Evolutionary conservation across 192 early-diverging fungal species (phyloP), one percentile per base, ranked within the genome.

Genomic region (Glomus cerebriforme): DNA sequence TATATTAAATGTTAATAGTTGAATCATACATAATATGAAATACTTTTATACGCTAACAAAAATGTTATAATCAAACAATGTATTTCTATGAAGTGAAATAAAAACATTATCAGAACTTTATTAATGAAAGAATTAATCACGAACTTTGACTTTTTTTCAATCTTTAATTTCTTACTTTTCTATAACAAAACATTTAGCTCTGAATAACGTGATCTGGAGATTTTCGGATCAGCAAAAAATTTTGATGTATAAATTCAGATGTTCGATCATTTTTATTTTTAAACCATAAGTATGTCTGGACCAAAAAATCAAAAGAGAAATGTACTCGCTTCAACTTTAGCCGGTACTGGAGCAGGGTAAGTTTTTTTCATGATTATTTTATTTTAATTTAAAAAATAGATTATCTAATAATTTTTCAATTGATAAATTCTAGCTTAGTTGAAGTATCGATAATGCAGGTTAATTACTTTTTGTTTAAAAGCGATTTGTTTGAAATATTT

Each of bases 401-500:
- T 37, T 59, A 9, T 5, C 5, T 24, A 17, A 29, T 60, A 32
- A 60, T 26, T 35, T 22, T 35, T 35, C 19, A 31, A 29, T 17
- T 62, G 32, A 54, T 31, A 1, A 13, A 22, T 22, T 29, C 6
- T 64, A 62, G 12, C 13, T 3, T 81, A 9, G 17, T 84, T 7
- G 85, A 86, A 67, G 72, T 86, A 15, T 58, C 84, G 4, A 54
- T 86, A 47, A 84, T 86, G 85, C 85, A 85, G 82, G 84, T 85
- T 64, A 47, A 66, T 72, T 5, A 34, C 13, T 31, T 32, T n/a
- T 32, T 15, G 27, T 35, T 19, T 29, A 26, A 24, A n/a, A n/a
- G n/a, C n/a, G n/a, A 43, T 58, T 24, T 2, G 15, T 35, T 45
- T 59, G 9, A 34, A 22, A 34, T 37, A 24, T 37, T 15, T n/a